phyloP scores from a whole-genome alignment of 1,139 yeast species.

The Saccharomyces hybrid region DNA sequence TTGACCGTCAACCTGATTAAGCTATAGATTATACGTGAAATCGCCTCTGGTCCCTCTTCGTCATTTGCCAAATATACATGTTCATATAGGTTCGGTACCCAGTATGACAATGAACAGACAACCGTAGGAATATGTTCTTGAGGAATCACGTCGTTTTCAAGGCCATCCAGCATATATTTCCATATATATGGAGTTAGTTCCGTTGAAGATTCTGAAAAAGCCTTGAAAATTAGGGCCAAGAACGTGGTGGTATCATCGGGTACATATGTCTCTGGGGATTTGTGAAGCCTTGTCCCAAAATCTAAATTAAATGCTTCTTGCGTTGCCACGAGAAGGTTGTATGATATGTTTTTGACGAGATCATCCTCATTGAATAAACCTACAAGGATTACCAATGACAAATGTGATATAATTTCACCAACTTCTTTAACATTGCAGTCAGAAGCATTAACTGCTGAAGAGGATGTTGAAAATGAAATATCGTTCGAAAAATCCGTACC shows the following conservation, averaged over 20 bases:
- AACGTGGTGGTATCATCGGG: constrained; percentile 65
- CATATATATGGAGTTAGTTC: constrained; percentile 42
- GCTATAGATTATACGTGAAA: constrained; percentile 53
- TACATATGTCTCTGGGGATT: constrained; percentile 57
- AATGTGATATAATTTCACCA: constrained; percentile 39
- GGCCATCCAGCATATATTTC: constrained; percentile 24
- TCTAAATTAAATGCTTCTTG: constrained; percentile 54
- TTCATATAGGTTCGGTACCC: constrained; percentile 64
- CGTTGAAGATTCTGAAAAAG: constrained; percentile 51
- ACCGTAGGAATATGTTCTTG: constrained; percentile 19
- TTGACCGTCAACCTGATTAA: constrained; percentile 51
- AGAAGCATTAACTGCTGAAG: constrained; percentile 4
- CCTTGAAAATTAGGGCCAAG: constrained; percentile 52
- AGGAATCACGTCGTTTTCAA: constrained; percentile 18
- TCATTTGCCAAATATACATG: constrained; percentile 47
- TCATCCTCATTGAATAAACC: constrained; percentile 55
- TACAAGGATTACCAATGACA: constrained; percentile 57
- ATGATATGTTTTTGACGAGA: constrained; percentile 57
- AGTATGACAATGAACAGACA: constrained; percentile 58
- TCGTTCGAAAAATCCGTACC: constrained; percentile 8
- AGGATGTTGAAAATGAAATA: not conserved
- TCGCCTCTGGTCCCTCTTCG: constrained; percentile 50
- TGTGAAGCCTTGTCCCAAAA: constrained; percentile 49
- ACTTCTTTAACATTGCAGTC: constrained; percentile 15
- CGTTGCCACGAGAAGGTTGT: constrained; percentile 54